Base-by-base conservation (phyloP, 208 protist genomes). In the Plasmodiophora brassicae region DNA sequence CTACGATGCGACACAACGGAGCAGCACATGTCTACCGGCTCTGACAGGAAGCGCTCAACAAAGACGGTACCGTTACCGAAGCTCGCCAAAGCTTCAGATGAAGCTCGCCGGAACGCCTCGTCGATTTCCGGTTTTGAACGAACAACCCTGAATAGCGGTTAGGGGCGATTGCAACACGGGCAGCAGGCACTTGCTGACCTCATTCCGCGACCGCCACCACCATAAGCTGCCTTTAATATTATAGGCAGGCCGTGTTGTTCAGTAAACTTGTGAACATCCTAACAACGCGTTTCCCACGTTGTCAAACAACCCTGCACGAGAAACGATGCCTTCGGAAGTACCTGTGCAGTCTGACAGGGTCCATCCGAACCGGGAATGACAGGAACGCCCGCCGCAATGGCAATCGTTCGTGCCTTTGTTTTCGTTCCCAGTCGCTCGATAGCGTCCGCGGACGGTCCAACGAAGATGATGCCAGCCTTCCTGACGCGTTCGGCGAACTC, bases 131-230 rank as follows among this genome's bases (percentile, higher is more conserved):
- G 45, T 46, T 45, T 60, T 0, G 20, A 45, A 20, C 60, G 28
- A 38, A 93, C 90, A 39, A 93, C 45, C 1, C 65, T 78, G n/a
- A 78, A 32, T 38, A 78, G 41, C 20, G 65, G n/a, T 78, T 32
- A 32, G 5, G 20, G n/a, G 41, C n/a, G n/a, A n/a, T 38, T 8
- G 65, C 5, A 38, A 78, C 20, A 78, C 14, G 20, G 41, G 5
- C 5, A 78, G 14, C 65, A 78, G 14, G n/a, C n/a, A n/a, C n/a
- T n/a, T n/a, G n/a, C n/a, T n/a, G n/a, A 78, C 65, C 91, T 88
- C 91, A 94, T 94, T 20, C 92, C 92, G 1, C 91, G 88, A 0
- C 91, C 91, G 45, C 90, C 89, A 36, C 89, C 89, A 8, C n/a
- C n/a, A 78, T 5, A 32, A 78, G n/a, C 10, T 5, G 5, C n/a